Evolutionary conservation across 768 basidiomycete species (phyloP), one percentile per base, ranked within the genome.

Genomic region (Solioccasus polychromus): DNA sequence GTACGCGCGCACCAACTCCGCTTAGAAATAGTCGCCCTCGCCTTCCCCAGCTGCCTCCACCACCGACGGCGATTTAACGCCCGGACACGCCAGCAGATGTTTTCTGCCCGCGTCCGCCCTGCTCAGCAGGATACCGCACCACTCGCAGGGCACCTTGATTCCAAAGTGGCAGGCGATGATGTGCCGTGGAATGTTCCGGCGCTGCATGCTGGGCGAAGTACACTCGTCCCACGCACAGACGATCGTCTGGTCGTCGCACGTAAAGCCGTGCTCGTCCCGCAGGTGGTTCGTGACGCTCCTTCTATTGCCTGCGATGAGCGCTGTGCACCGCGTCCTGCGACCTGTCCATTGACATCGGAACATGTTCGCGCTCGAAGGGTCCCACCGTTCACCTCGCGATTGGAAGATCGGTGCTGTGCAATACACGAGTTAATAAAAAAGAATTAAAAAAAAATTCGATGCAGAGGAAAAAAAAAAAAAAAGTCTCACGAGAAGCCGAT

Each of bases 131-230:
- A 63, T 14, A 0, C 48, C 52, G 25, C 62, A 63, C 17, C 0
- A 7, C 0, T 31, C 8, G 31, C 62, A 63, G 15, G 20, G 3
- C 35, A 55, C 50, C 32, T 55, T 65, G 37, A 63, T 39, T 45
- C 37, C 63, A 5, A 63, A 15, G 12, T 63, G 62, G 30, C 46
- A 53, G 0, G 60, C 26, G 11, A 64, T 35, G 11, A 63, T 58
- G 23, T 63, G 62, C 1, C 62, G 47, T 3, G 62, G 48, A 10
- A 65, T 39, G 14, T 60, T 63, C 18, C 63, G 35, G 20, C 60
- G 55, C 37, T 65, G 62, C 48, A 63, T 53, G n/a, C n/a, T n/a
- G 4, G 2, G 1, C 10, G 23, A 2, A 9, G 10, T 23, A 39
- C 62, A 63, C 1, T 23, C 42, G 5, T 26, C 34, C 62, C 62